Percentiles rank a stretch among this genome's conserved stretches.
Evolutionary conservation across 2,329 filamentous ascomycete species (phyloP).

Genomic region (Periconia sp.): DNA sequence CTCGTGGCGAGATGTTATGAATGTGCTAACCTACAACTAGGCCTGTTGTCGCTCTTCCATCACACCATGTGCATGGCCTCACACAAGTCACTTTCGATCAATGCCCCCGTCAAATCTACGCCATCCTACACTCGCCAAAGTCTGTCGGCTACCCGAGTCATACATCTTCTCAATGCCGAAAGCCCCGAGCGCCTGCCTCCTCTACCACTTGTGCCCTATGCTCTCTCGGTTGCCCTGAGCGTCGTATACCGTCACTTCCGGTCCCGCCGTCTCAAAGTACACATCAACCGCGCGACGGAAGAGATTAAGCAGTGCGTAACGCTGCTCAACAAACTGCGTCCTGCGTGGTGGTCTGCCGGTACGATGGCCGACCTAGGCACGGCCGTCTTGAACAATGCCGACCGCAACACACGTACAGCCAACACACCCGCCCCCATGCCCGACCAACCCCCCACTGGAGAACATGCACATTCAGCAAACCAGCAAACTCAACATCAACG

Average conservation of each 20-base stretch:
- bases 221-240: conserved; percentile 57
- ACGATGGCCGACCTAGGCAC: conserved; percentile 48
- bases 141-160: conserved; percentile 58
- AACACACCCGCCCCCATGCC: conserved; percentile 30
- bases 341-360: conserved; percentile 50
- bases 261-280: conserved; percentile 51
- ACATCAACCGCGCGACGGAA: conserved; percentile 49
- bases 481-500: conserved; percentile 1
- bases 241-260: conserved; percentile 61
- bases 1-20: conserved; percentile 9
- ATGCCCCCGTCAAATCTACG: conserved; percentile 50
- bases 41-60: conserved; percentile 58
- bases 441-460: conserved; percentile 14
- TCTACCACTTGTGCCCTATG: conserved; percentile 58
- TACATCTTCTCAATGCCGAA: conserved; percentile 53
- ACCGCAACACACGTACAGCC: conserved; percentile 37
- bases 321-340: conserved; percentile 47
- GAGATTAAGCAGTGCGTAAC: conserved; percentile 49
- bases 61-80: conserved; percentile 60
- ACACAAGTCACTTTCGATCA: conserved; percentile 51
- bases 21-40: conserved; percentile 27
- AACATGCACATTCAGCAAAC: not conserved
- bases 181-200: conserved; percentile 51
- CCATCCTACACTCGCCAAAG: conserved; percentile 57
- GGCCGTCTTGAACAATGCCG: conserved; percentile 43